Evolutionary conservation across 192 early-diverging fungal species (phyloP), one percentile per base, ranked within the genome.

Genomic region (Linderina pennispora): DNA sequence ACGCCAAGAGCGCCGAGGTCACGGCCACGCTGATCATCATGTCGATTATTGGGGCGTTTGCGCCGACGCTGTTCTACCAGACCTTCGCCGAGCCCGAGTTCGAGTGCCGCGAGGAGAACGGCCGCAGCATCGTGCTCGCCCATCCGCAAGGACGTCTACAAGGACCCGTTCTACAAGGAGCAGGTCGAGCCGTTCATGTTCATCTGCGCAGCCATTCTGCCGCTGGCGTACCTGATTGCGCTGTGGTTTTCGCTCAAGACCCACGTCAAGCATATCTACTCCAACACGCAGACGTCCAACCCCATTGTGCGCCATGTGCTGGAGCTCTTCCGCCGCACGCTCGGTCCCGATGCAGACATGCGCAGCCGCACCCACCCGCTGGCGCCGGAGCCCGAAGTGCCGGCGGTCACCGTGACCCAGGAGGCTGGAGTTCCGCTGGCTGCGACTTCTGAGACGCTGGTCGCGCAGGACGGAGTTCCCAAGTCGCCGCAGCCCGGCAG

Each of bases 11-110:
- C 45, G 92, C 96, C 36, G 89, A 87, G 45, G 93, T 98, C n/a
- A 93, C 96, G 4, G 81, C 85, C 24, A 97, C 96, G 1, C 82
- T 98, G 80, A 78, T 98, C 9, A 91, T 96, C 57, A 88, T 95
- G 84, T 84, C 87, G 0, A 80, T 96, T 23, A 87, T 96, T 57
- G 93, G 89, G 10, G 86, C 81, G 15, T 86, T 98, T 67, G 89
- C 90, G 1, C 96, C 96, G 1, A 94, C 96, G 8, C 50, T 96
- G 22, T 98, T 97, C 50, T 95, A 94, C 64, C 83, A 91, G 43
- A 87, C 89, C 18, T 91, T 89, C 71, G 96, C 91, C 9, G 62
- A 58, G 39, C 62, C 65, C 43, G 67, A 70, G 48, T 63, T 70
- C 43, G 67, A 63, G 48, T 76, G 74, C 55, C 62, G 40, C 13